These are phyloP conservation scores for Priceomyces melissophilus DNA, from an alignment of 805 yeast species.

Conservation along the genomic window DNA sequence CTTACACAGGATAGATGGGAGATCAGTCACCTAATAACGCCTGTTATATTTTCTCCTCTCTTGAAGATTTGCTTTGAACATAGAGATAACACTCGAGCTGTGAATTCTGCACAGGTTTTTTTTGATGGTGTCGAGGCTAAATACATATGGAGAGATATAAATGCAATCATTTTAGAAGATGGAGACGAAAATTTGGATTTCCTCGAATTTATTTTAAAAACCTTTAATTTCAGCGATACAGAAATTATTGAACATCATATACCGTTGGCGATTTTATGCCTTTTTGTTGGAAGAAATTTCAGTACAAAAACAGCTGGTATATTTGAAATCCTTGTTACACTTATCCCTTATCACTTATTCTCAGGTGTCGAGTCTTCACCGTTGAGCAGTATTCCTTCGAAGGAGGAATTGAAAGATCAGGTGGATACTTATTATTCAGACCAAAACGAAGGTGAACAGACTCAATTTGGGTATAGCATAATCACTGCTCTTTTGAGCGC, in stretches of 20 bases:
- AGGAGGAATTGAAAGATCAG: not conserved
- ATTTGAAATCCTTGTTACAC: slow-evolving; percentile 41
- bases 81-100: slow-evolving; percentile 37
- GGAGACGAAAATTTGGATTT: slow-evolving; percentile 37
- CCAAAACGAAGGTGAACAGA: slow-evolving; percentile 3
- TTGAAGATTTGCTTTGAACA: slow-evolving; percentile 43
- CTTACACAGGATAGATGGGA: slow-evolving; percentile 94
- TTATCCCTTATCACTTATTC: slow-evolving; percentile 63
- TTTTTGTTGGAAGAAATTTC: slow-evolving; percentile 26
- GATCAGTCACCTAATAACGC: slow-evolving; percentile 72
- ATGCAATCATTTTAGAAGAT: slow-evolving; percentile 37
- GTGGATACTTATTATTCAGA: slow-evolving; percentile 4
- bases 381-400: not conserved
- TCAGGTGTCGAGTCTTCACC: slow-evolving; percentile 5
- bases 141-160: slow-evolving; percentile 69
- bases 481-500: slow-evolving; percentile 16
- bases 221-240: slow-evolving; percentile 79
- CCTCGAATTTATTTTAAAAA: slow-evolving; percentile 55
- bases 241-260: slow-evolving; percentile 76
- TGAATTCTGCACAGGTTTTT: slow-evolving; percentile 61
- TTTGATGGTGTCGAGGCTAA: slow-evolving; percentile 85
- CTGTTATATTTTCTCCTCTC: slow-evolving; percentile 64
- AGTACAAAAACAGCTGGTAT: slow-evolving; percentile 35
- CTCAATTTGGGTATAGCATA: slow-evolving; percentile 3
- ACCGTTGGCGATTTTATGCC: slow-evolving; percentile 61